Evolutionary conservation across 768 basidiomycete genomes (phyloP).

Genomic region (Lactarius evosmus): DNA sequence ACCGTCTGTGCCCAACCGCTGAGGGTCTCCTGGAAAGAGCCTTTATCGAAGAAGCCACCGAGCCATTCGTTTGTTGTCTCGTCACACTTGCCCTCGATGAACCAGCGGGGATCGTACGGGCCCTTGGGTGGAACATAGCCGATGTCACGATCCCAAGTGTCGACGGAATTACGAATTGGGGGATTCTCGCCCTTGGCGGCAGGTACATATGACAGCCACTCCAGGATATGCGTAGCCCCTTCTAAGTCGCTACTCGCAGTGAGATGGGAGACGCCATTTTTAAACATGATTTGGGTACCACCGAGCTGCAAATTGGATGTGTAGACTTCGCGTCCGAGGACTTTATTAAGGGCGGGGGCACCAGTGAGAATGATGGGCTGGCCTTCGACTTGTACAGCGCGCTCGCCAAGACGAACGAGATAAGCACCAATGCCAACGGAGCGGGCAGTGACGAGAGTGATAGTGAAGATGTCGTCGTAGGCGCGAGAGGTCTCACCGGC

Average conservation of each 20-base stretch:
- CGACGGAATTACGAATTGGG: slow-evolving; percentile 69
- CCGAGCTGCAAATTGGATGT: slow-evolving; percentile 98
- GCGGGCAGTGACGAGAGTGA: slow-evolving; percentile 96
- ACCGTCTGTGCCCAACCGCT: slow-evolving; percentile 99
- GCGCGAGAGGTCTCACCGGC: slow-evolving; percentile 98
- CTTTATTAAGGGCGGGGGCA: slow-evolving; percentile 95
- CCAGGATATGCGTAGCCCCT: slow-evolving; percentile 88
- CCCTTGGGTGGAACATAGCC: slow-evolving; percentile 89
- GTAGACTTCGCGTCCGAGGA: slow-evolving; percentile 97
- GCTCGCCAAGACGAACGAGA: slow-evolving; percentile 94
- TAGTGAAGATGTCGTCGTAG: slow-evolving; percentile 99
- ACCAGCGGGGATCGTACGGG: slow-evolving; percentile 95
- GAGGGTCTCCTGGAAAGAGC: slow-evolving; percentile 97
- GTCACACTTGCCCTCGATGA: slow-evolving; percentile 92
- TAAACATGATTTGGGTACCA: slow-evolving; percentile 99
- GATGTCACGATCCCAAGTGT: slow-evolving; percentile 91
- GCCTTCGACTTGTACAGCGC: slow-evolving; percentile 97
- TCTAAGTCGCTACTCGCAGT: slow-evolving; percentile 94
- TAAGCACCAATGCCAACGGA: slow-evolving; percentile 99
- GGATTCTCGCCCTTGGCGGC: slow-evolving; percentile 75
- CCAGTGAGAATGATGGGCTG: slow-evolving; percentile 99
- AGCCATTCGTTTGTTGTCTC: slow-evolving; percentile 74
- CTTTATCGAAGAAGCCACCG: slow-evolving; percentile 94
- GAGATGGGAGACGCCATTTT: slow-evolving; percentile 97
- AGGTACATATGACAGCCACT: slow-evolving; percentile 94